These are phyloP conservation scores for Phytophthora fragariae DNA, from an alignment of 352 stramenopile species.

Conservation along the genomic window DNA sequence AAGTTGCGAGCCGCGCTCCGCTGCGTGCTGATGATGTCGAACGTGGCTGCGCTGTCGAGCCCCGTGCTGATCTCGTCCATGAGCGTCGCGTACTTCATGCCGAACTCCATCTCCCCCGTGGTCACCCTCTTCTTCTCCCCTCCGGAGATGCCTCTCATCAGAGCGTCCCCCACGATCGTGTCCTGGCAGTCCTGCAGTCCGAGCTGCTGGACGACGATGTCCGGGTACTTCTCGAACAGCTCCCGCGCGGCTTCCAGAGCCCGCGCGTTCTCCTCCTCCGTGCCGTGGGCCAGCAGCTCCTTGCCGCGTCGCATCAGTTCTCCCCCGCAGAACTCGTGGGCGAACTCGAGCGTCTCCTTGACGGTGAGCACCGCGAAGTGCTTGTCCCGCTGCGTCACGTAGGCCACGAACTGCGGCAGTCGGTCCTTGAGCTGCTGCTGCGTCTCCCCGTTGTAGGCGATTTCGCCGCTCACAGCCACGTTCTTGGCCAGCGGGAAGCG, in stretches of 20 bases:
- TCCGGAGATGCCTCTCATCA: constrained; percentile 54
- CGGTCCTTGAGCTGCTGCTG: constrained; percentile 23
- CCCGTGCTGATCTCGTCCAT: constrained; percentile 94
- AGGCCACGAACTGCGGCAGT: constrained; percentile 46
- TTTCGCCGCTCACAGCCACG: constrained; percentile 32
- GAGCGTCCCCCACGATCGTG: constrained; percentile 58
- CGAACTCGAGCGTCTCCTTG: constrained; percentile 56
- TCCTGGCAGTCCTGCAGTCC: constrained; percentile 51
- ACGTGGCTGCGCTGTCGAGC: constrained; percentile 79
- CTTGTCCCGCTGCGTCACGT: constrained; percentile 46
- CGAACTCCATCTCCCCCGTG: constrained; percentile 87
- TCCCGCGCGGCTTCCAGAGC: constrained; percentile 22
- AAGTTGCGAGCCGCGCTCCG: constrained; percentile 56
- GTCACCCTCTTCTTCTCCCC: constrained; percentile 72
- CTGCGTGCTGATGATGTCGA: constrained; percentile 42
- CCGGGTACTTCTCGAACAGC: constrained; percentile 38
- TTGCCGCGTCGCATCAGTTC: constrained; percentile 27
- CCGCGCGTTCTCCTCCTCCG: constrained; percentile 43
- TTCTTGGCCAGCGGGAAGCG: constrained; percentile 41
- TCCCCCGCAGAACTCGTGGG: constrained; percentile 46
- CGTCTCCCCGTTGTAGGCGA: constrained; percentile 48
- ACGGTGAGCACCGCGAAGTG: constrained; percentile 51
- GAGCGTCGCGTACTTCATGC: constrained; percentile 74
- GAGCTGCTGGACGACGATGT: constrained; percentile 54
- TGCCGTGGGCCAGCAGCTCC: constrained; percentile 35